Conservation (phyloP, 139 green algal genomes). For the Haematococcus lacustris region DNA sequence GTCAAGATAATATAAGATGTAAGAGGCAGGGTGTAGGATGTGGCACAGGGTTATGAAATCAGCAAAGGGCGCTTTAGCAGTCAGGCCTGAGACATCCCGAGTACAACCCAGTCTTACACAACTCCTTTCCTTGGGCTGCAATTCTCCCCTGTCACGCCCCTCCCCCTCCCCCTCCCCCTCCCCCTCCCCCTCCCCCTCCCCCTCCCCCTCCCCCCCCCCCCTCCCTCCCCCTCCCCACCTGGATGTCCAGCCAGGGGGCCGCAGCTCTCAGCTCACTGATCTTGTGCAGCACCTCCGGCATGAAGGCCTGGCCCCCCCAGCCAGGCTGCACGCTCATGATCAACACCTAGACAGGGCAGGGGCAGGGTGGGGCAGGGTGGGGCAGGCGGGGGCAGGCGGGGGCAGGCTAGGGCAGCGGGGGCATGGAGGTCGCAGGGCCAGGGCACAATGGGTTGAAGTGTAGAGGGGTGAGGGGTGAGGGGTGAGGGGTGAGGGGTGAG, state of each 20-base stretch:
- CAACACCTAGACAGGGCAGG: conserved; percentile 42
- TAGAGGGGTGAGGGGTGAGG: too few relatives aligned
- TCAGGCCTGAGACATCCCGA: background rate
- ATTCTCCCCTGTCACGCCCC: background rate
- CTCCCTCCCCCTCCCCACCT: conserved; percentile 30
- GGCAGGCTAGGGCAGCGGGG: background rate
- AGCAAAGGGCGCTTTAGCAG: background rate
- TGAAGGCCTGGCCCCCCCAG: conserved; percentile 86
- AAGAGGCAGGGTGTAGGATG: too few relatives aligned
- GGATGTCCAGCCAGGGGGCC: conserved; percentile 59
- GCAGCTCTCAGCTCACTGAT: conserved; percentile 43
- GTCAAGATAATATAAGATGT: too few relatives aligned
- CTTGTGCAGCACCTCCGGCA: conserved; percentile 54
- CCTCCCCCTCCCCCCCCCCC: background rate
- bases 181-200: background rate
- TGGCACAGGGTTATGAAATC: background rate
- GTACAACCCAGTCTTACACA: background rate
- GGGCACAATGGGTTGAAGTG: background rate
- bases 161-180: background rate
- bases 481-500: too few relatives aligned
- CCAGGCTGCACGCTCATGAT: conserved; percentile 78
- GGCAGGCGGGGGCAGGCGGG: background rate
- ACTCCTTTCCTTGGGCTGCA: background rate
- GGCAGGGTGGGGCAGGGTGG: background rate
- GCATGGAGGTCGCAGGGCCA: background rate